Percentiles rank a stretch among this genome's conserved stretches.
Evolutionary conservation across 768 basidiomycete species (phyloP).

Genomic region (Mycena polygramma): DNA sequence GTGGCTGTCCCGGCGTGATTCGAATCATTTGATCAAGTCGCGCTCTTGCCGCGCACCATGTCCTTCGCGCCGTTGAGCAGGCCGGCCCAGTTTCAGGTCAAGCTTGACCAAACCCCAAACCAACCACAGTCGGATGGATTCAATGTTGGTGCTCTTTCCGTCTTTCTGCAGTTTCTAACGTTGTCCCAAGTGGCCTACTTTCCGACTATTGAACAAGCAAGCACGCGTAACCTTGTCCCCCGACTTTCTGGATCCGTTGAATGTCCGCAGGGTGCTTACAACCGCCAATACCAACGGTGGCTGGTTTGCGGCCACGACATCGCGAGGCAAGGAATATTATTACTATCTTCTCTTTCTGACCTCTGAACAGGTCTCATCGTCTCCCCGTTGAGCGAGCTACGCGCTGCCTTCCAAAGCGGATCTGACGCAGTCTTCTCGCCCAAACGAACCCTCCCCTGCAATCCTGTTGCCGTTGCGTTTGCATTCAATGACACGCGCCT

Average conservation of each 20-base stretch:
- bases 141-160: constrained; percentile 50
- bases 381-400: constrained; percentile 74
- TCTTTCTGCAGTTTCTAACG: constrained; percentile 20
- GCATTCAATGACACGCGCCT: constrained; percentile 72
- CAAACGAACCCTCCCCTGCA: constrained; percentile 60
- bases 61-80: constrained; percentile 54
- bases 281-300: constrained; percentile 67
- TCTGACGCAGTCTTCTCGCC: constrained; percentile 61
- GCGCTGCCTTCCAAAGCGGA: constrained; percentile 61
- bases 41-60: constrained; percentile 38
- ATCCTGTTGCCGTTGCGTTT: constrained; percentile 69
- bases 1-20: neutral
- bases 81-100: constrained; percentile 53
- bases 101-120: constrained; percentile 54
- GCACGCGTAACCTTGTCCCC: constrained; percentile 74
- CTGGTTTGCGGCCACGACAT: constrained; percentile 77
- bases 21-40: constrained; percentile 3
- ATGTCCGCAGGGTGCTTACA: constrained; percentile 65
- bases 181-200: constrained; percentile 58
- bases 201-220: constrained; percentile 70
- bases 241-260: constrained; percentile 54
- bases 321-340: constrained; percentile 2
- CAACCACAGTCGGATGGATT: constrained; percentile 58
- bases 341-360: constrained; percentile 3
- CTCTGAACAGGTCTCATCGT: constrained; percentile 65